phyloP scores from a whole-genome alignment of 345 rosid genomes.

The Theobroma cacao region DNA sequence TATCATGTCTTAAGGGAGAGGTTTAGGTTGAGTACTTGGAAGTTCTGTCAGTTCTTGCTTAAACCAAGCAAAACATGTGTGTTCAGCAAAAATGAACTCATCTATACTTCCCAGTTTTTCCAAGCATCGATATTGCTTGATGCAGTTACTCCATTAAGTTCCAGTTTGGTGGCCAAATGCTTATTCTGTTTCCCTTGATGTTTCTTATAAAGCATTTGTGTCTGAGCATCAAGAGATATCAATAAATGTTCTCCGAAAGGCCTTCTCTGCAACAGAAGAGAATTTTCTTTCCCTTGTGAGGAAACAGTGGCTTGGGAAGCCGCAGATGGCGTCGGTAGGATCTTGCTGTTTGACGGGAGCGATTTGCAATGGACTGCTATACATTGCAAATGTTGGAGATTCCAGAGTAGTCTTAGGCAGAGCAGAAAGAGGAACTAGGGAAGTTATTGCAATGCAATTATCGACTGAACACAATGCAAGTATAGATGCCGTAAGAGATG shows the following conservation, averaged over 20 bases:
- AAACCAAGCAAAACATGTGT: not conserved
- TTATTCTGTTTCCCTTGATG: not conserved
- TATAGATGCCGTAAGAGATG: conserved; percentile 56
- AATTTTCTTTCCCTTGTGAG: conserved; percentile 54
- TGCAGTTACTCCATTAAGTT: too few species aligned
- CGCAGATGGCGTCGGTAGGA: conserved; percentile 75
- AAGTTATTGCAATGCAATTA: conserved; percentile 54
- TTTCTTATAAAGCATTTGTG: conserved; percentile 50
- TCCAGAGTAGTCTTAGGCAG: conserved; percentile 74
- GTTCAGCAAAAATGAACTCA: too few species aligned
- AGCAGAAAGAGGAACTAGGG: conserved; percentile 32
- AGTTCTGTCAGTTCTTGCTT: not conserved
- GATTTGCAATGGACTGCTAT: conserved; percentile 60
- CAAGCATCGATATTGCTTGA: too few species aligned
- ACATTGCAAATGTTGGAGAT: conserved; percentile 76
- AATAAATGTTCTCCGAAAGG: conserved; percentile 48
- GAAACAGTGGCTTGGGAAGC: conserved; percentile 60
- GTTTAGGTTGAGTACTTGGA: not conserved
- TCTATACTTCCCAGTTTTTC: too few species aligned
- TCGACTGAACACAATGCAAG: conserved; percentile 80
- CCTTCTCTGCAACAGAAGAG: conserved; percentile 59
- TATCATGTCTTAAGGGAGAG: too few species aligned
- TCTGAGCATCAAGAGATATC: conserved; percentile 48
- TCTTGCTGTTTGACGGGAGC: conserved; percentile 76
- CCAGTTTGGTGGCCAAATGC: not conserved